These are phyloP conservation scores for Gonium pectorale DNA, from an alignment of 139 green algal species.

Conservation along the genomic window DNA sequence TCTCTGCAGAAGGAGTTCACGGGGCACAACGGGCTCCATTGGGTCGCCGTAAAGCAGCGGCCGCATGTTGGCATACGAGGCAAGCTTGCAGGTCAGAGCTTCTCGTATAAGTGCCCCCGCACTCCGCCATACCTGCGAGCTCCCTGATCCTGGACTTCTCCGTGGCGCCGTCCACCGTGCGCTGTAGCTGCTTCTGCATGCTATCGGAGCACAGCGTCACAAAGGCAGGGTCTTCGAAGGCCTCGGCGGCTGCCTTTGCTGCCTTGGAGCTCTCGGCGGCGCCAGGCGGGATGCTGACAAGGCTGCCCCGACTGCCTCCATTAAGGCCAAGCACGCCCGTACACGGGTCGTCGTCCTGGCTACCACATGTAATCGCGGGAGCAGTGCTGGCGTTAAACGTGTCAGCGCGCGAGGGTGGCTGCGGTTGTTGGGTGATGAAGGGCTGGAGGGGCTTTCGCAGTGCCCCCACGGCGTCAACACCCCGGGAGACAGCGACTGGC, in stretches of 20 bases:
- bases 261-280: conserved; percentile 29
- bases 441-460: neutral
- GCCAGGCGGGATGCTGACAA: conserved; percentile 7
- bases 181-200: conserved; percentile 79
- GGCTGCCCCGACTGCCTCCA: neutral
- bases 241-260: conserved; percentile 58
- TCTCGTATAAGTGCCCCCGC: neutral
- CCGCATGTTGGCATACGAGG: neutral
- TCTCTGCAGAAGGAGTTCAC: conserved; percentile 49
- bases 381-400: conserved; percentile 9
- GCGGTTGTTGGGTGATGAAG: neutral
- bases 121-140: conserved; percentile 73
- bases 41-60: too few relatives aligned
- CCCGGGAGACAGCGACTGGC: neutral
- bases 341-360: conserved; percentile 18
- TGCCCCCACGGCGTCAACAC: neutral
- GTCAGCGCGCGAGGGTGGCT: neutral
- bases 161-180: conserved; percentile 86
- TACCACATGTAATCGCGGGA: neutral
- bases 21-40: neutral
- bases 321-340: neutral
- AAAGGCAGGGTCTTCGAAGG: conserved; percentile 77
- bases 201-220: conserved; percentile 66
- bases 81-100: neutral
- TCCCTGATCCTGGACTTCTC: conserved; percentile 82